phyloP scores from a whole-genome alignment of 192 early-diverging fungal genomes.

The Podochytrium sp. region DNA sequence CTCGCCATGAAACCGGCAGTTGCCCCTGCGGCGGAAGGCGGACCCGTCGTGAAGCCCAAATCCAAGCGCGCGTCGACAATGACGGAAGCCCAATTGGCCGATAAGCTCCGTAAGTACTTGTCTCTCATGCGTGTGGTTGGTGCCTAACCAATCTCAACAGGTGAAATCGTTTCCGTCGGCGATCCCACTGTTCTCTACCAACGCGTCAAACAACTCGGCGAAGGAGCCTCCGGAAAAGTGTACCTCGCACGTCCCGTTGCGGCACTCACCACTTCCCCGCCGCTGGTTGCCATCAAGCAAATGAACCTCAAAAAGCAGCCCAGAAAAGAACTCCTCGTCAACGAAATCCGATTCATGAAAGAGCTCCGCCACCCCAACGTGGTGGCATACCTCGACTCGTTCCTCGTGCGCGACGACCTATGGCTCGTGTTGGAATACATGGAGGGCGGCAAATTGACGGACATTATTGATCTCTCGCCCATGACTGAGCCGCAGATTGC shows the following conservation, averaged over 20 bases:
- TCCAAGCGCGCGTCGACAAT: slow-evolving; percentile 80
- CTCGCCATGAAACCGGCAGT: slow-evolving; percentile 20
- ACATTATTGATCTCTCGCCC: slow-evolving; percentile 90
- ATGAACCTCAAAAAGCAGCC: slow-evolving; percentile 62
- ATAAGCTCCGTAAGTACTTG: slow-evolving; percentile 69
- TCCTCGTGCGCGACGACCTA: slow-evolving; percentile 83
- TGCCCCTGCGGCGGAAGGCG: slow-evolving; percentile 40
- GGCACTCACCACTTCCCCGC: slow-evolving; percentile 38
- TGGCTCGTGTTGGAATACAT: slow-evolving; percentile 99
- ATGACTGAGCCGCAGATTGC: slow-evolving; percentile 83
- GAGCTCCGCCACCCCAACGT: slow-evolving; percentile 86
- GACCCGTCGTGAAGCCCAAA: slow-evolving; percentile 34
- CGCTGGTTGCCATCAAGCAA: slow-evolving; percentile 64
- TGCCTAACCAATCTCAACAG: slow-evolving; percentile 13
- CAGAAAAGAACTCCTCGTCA: slow-evolving; percentile 63
- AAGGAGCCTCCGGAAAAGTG: slow-evolving; percentile 97
- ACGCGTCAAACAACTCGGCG: slow-evolving; percentile 94
- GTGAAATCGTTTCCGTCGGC: slow-evolving; percentile 82
- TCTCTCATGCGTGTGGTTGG: neutral
- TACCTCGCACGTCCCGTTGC: slow-evolving; percentile 75
- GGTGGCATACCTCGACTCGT: slow-evolving; percentile 94
- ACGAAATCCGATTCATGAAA: slow-evolving; percentile 89
- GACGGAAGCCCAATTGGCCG: slow-evolving; percentile 93
- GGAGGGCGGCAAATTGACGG: slow-evolving; percentile 97
- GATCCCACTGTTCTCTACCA: slow-evolving; percentile 90